Base-by-base conservation (phyloP, 2,329 filamentous ascomycete species). In the Pseudogymnoascus sp. region DNA sequence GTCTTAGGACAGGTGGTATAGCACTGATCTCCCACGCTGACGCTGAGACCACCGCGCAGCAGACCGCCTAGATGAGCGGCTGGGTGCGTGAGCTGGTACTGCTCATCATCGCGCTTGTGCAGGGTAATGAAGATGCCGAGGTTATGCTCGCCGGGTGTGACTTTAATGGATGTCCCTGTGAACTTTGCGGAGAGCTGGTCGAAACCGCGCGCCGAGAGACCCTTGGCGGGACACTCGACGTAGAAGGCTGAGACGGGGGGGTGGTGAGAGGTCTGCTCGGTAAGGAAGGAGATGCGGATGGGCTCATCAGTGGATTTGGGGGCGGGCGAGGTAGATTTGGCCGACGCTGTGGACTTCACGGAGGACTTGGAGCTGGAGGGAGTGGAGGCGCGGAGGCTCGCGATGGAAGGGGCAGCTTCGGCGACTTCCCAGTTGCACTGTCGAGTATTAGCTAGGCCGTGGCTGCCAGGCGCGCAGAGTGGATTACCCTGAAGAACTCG, bases 111-210 rank as follows among this genome's bases (percentile, higher is more conserved):
- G 62, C 90, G 83, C 67, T 87, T 88, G 70, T 91, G 86, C 25
- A 97, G 78, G 8, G 86, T 93, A 74, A 99, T 88, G 77, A 97
- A 99, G 70, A 99, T 97, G 67, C 95, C 95, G 68, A 96, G 81
- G 75, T 99, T 99, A 78, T 96, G 91, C 73, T 93, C 88, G 66
- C 95, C 95, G 0, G 95, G 91, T 21, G 88, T 87, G 38, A 99
- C 93, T 73, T 92, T 91, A 75, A 99, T 84, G 69, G 90, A 93
- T 16, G 95, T 97, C 63, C 95, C 95, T 0, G 95, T 97, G 77
- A 99, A 99, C 76, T 97, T 97, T 72, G 95, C 95, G 69, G 90
- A 93, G 71, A 99, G 88, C 78, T 99, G 95, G 73, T 99, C 95
- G 73, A 93, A 99, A 1, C 95, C 95, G 64, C 89, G 84, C 14